A percentile compares a stretch with the other conserved stretches of the same genome.
Evolutionary conservation across 1,139 yeast species (phyloP).

Genomic region (Suhomyces kunorum): DNA sequence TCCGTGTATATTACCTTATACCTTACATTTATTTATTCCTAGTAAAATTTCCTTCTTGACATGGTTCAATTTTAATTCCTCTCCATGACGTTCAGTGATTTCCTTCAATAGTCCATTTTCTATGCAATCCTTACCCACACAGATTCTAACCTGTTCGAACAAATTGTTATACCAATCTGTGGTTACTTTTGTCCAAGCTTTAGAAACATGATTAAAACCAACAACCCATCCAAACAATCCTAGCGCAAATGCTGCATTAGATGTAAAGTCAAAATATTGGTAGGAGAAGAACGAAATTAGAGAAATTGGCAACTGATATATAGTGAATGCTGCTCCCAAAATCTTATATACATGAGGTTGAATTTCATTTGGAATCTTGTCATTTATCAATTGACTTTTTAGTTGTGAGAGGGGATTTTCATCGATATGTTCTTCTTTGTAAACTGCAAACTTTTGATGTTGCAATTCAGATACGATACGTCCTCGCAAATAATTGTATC

Average conservation of each 20-base stretch:
- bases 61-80: constrained; percentile 23
- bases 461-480: constrained; percentile 25
- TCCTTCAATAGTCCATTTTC: constrained; percentile 43
- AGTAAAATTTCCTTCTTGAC: constrained; percentile 23
- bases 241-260: constrained; percentile 38
- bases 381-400: constrained; percentile 33
- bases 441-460: constrained; percentile 24
- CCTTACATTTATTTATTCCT: constrained; percentile 10
- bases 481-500: constrained; percentile 42
- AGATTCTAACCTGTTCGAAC: constrained; percentile 39
- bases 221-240: constrained; percentile 43
- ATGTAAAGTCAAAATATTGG: constrained; percentile 37
- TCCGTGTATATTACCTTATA: constrained; percentile 10
- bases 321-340: constrained; percentile 34
- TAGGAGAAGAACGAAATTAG: constrained; percentile 35
- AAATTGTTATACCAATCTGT: constrained; percentile 32
- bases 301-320: constrained; percentile 44
- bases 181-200: constrained; percentile 36
- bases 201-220: constrained; percentile 47
- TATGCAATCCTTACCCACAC: constrained; percentile 40
- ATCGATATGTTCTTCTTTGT: constrained; percentile 1
- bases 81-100: constrained; percentile 26
- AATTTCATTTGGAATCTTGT: constrained; percentile 32
- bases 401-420: constrained; percentile 36
- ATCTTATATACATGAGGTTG: constrained; percentile 42